Evolutionary conservation across 179 eudicot genomes (phyloP), one percentile per base, ranked within the genome.

Genomic region (Beta corolliflora): DNA sequence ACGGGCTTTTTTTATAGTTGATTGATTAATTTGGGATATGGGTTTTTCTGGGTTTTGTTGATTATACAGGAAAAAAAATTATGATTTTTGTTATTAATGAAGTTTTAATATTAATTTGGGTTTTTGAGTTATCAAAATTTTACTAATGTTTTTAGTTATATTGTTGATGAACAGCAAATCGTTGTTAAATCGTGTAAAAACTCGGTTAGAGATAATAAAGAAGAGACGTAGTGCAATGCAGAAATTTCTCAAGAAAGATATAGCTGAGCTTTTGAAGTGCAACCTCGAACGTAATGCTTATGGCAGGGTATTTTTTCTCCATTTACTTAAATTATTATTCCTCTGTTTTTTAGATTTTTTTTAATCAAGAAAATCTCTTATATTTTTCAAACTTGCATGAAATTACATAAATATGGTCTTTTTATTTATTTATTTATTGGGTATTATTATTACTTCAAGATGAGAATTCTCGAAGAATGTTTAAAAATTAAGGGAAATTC

Each of bases 221-320:
- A 92, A 88, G 89, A 93, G 89, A 87, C 88, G 97, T 29, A 85
- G 80, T 80, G 92, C 98, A 80, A 92, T 88, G 92, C 90, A 86
- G 91, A 94, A 84, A 84, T 92, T 85, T 75, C 64, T 93, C 85
- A 93, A 85, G 86, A 91, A 89, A 66, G 99, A 97, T 66, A 85
- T 97, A 54, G 88, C 89, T 10, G 94, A 92, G 72, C 98, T 97
- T 79, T 86, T 97, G 29, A 88, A 82, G 56, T 81, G 56, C 79
- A 89, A 89, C 55, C 88, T 87, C 41, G 95, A 94, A 80, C 80
- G 29, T 79, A 84, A 90, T 81, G 98, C 98, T 13, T 94, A 93
- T 88, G 89, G 91, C 82, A 90, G 98, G 92, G 99, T 94, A 91
- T 52, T 14, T 36, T 21, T 46, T 56, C 60, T 67, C 8, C 16